Evolutionary conservation across 2,329 filamentous ascomycete species (phyloP).

Genomic region (Eutypa lata): DNA sequence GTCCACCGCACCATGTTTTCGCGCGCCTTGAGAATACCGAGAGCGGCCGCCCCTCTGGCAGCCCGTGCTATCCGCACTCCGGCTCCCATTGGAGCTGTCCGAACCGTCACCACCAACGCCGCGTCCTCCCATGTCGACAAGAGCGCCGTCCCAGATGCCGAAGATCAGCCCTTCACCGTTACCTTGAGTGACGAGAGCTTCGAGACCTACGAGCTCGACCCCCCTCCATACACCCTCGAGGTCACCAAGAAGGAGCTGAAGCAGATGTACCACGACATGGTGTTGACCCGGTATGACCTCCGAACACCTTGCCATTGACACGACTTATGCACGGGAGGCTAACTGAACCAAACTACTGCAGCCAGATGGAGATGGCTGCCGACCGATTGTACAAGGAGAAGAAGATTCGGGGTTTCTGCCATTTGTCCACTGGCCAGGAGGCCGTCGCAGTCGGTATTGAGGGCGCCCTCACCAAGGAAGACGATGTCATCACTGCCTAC

Average conservation of each 20-base stretch:
- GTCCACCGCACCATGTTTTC: constrained; percentile 59
- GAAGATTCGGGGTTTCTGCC: constrained; percentile 99
- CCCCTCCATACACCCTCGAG: constrained; percentile 85
- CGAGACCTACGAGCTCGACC: constrained; percentile 98
- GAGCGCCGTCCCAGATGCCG: constrained; percentile 55
- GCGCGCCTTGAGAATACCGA: constrained; percentile 61
- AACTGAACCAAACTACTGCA: constrained; percentile 33
- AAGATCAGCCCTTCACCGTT: constrained; percentile 90
- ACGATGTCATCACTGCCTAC: constrained; percentile 97
- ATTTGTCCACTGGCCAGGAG: constrained; percentile 96
- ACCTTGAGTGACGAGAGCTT: constrained; percentile 97
- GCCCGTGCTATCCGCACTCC: constrained; percentile 40
- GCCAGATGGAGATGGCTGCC: constrained; percentile 99
- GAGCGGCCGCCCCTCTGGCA: constrained; percentile 54
- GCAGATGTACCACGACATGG: constrained; percentile 99
- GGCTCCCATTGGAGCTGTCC: constrained; percentile 49
- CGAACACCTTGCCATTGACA: neutral
- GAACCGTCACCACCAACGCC: constrained; percentile 91
- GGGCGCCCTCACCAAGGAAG: constrained; percentile 84
- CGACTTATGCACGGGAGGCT: neutral
- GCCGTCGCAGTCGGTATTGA: constrained; percentile 96
- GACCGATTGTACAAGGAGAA: constrained; percentile 99
- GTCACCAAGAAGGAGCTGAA: constrained; percentile 98
- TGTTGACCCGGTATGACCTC: constrained; percentile 73
- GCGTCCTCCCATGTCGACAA: constrained; percentile 87